Base-by-base conservation (phyloP, 257 asterid genomes). In the Lantana camara region DNA sequence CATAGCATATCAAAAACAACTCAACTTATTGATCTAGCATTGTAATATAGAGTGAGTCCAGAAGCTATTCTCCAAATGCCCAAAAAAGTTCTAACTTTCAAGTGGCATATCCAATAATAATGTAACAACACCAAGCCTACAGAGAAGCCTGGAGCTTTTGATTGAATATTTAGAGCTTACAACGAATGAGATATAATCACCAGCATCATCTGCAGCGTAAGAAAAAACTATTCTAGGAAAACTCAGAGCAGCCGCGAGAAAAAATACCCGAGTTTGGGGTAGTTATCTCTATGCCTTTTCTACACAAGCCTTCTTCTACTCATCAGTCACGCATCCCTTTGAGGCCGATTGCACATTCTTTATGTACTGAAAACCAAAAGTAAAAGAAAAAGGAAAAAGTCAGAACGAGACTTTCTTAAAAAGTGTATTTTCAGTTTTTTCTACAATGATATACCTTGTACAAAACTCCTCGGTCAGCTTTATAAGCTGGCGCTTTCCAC, bases 291-390 rank as follows among this genome's bases (percentile, higher is more conserved):
- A 55, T 59, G 59, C 3, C 19, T 35, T 49, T 30, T 27, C 48
- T 4, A 5, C 35, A 27, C 32, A 27, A 47, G 48, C 56, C 46
- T 9, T 29, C 62, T 15, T 64, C 77, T 82, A 85, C 73, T 93
- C 99, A 54, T 93, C 99, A 0, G 99, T 93, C 57, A 93, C 96
- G 13, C 99, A 93, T 71, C 99, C 99, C 14, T 69, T 81, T 14
- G 99, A 93, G 22, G 99, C 99, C 21, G 99, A 78, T 38, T 79
- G 95, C 58, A 93, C 99, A 17, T 74, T 83, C 81, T 80, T 87
- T 34, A 93, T 93, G 71, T 93, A 93, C 99, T 93, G 89, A 24
- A 23, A 16, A 34, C 4, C 38, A 51, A 64, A 14, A 8, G 40
- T n/a, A 49, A 21, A 23, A 27, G 8, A 27, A 17, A 34, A 48